Base-by-base conservation (phyloP, 2,329 filamentous ascomycete species). In the Leptographium lundbergii region DNA sequence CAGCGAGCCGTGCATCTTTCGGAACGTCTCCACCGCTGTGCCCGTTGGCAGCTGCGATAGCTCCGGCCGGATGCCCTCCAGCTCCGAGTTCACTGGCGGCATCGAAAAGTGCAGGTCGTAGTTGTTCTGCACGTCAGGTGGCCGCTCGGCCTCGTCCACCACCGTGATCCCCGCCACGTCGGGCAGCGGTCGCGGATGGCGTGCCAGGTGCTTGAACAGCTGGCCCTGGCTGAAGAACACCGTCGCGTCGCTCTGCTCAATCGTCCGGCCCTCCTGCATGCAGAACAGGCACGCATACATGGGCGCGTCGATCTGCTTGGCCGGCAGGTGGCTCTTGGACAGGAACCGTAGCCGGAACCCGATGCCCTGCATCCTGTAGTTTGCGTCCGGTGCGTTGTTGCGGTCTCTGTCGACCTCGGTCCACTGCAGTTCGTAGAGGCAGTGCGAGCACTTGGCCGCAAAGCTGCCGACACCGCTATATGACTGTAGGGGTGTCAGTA, bases 211-310 rank as follows among this genome's bases (percentile, higher is more conserved):
- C 22, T 71, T 67, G 60, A 82, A 81, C 4, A 82, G 71, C 54
- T 79, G 73, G 60, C 74, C 75, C 54, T 79, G 76, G 53, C 68
- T 76, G 65, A 80, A 78, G 67, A 82, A 82, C 10, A 82, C 77
- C 0, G 80, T 82, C 3, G 80, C 75, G 54, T 83, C 80, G 63
- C 77, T 77, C 59, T 78, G 74, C 55, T 81, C 77, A 2, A 75
- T 67, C 0, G 79, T 81, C n/a, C 66, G 71, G 0, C 78, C 78
- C 22, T 70, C 61, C 6, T 77, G 72, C 4, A 81, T 69, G 65
- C 80, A 83, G 64, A 83, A 81, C 1, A 80, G 62, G 61, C 80
- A 83, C 3, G 71, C 79, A 64, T 80, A 83, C 52, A 80, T 66
- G 57, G 77, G 72, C 61, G 82, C 79, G 51, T 81, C 79, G 19